Evolutionary conservation across 2,329 filamentous ascomycete genomes (phyloP), one percentile per base, ranked within the genome.

Genomic region (Clonostachys byssicola): DNA sequence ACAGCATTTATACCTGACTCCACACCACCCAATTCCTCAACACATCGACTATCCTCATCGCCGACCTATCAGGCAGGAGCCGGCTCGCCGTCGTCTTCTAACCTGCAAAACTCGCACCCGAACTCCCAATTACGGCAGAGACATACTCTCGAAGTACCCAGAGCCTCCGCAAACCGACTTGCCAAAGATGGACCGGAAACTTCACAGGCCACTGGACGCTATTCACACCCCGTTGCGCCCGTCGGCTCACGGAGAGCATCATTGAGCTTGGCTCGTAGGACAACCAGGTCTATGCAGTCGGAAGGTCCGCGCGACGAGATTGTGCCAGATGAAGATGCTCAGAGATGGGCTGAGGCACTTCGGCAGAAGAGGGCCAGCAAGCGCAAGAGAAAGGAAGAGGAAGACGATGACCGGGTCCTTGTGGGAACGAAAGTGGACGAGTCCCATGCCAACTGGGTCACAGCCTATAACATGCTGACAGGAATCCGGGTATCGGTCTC

Each of bases 391-490:
- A 87, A 85, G 60, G 92, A 96, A 52, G 87, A 86, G 52, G 86
- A 96, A 56, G 91, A 96, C 54, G 94, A 97, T 51, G 92, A 97
- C 59, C 83, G 92, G 52, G 92, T 99, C 10, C 80, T 97, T 34
- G 92, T 99, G 16, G 94, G 94, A 50, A 99, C 90, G 49, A 97
- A 96, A 71, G 94, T 99, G 45, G 94, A 99, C 63, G 92, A 97
- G 72, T 88, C 89, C 60, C 94, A 99, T 66, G 88, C 90, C 56
- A 97, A 97, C 67, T 99, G 89, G 85, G 91, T 95, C 41, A 96
- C 91, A 3, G 94, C 94, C 49, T 99, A 99, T 74, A 99, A 99
- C 69, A 99, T 99, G 94, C 80, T 99, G 71, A 99, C 94, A 38
- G 94, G 94, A 53, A 99, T 99, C 63, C 91, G 94, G 47, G 96